A percentile compares a stretch with the other conserved stretches of the same genome.
Conservation (phyloP, 768 basidiomycete genomes). For the Mycena pura region DNA sequence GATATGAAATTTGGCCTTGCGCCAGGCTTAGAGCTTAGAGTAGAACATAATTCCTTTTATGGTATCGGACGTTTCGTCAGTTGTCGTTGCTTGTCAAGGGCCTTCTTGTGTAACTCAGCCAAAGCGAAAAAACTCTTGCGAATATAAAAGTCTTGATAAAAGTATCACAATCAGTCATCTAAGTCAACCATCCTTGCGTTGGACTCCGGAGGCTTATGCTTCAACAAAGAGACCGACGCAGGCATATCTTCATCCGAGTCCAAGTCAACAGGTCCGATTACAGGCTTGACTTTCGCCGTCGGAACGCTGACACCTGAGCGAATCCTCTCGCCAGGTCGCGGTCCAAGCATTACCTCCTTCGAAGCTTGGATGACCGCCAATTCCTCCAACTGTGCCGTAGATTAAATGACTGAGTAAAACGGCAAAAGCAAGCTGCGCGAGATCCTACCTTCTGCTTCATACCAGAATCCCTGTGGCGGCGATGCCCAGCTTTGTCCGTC, state of each 20-base stretch:
- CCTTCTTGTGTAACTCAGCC: background rate
- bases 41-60: slow-evolving; percentile 5
- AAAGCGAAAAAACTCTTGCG: background rate
- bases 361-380: slow-evolving; percentile 59
- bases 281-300: slow-evolving; percentile 34
- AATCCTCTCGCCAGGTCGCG: slow-evolving; percentile 66
- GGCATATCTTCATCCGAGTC: slow-evolving; percentile 39
- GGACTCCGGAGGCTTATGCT: background rate
- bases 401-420: slow-evolving; percentile 1
- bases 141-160: too few relatives aligned
- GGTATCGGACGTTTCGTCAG: background rate
- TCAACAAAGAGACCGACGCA: slow-evolving; percentile 1
- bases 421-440: background rate
- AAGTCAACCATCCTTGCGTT: slow-evolving; percentile 49
- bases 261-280: slow-evolving; percentile 19
- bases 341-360: slow-evolving; percentile 63
- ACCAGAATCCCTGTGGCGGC: slow-evolving; percentile 44
- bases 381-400: slow-evolving; percentile 66
- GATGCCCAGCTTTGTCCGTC: slow-evolving; percentile 58
- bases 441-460: slow-evolving; percentile 64
- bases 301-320: slow-evolving; percentile 62
- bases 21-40: too few relatives aligned
- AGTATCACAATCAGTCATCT: slow-evolving; percentile 40
- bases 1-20: too few relatives aligned
- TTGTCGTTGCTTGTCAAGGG: background rate